Conservation (phyloP, 129 eudicot genomes). For the Centrapalus pauciflorus region DNA sequence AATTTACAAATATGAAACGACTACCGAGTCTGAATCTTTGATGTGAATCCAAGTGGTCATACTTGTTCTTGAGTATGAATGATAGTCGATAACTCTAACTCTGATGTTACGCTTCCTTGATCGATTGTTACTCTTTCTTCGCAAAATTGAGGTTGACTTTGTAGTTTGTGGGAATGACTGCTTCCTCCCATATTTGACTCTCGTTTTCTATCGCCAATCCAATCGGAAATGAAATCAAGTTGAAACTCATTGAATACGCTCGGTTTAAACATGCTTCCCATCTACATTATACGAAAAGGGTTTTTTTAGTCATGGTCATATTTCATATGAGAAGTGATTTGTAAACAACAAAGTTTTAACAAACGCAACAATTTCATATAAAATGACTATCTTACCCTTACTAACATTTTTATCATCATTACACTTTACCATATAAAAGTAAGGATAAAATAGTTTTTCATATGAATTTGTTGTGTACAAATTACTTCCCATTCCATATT, state of each 20-base stretch:
- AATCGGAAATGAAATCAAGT: constrained; percentile 20
- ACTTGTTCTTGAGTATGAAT: background rate
- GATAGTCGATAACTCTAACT: constrained; percentile 21
- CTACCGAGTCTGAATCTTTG: too few relatives aligned
- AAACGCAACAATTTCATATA: too few relatives aligned
- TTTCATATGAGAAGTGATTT: background rate
- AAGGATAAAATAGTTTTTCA: too few relatives aligned
- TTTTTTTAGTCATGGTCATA: too few relatives aligned
- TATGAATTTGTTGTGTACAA: too few relatives aligned
- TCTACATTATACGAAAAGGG: constrained; percentile 2
- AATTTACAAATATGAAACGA: too few relatives aligned
- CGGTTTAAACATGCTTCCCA: constrained; percentile 58
- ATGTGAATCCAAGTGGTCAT: background rate
- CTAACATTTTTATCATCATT: too few relatives aligned
- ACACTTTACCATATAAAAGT: too few relatives aligned
- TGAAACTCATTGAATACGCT: constrained; percentile 38
- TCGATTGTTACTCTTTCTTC: constrained; percentile 12
- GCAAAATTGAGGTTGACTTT: constrained; percentile 20
- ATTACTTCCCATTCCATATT: too few relatives aligned
- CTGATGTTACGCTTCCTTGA: constrained; percentile 14
- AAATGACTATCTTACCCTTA: too few relatives aligned
- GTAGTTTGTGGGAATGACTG: constrained; percentile 19
- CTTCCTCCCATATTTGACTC: background rate
- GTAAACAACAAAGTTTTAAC: too few relatives aligned
- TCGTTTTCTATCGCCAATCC: constrained; percentile 16